Percentiles rank a stretch among this genome's conserved stretches.
phyloP scores from a whole-genome alignment of 257 asterid species.

The Osmanthus fragrans region DNA sequence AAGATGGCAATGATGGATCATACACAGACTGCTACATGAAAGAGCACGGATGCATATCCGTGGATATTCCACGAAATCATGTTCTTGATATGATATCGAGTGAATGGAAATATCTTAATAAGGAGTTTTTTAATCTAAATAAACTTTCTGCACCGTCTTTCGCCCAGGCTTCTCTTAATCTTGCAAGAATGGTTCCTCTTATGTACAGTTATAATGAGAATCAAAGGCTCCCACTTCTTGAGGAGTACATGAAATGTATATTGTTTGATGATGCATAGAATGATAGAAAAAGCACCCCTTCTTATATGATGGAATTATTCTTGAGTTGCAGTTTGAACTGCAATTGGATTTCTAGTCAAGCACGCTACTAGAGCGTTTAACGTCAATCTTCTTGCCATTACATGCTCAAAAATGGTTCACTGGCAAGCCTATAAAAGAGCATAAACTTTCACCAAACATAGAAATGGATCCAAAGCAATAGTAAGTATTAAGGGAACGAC shows the following conservation, averaged over 20 bases:
- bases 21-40: constrained; percentile 33
- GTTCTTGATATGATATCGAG: constrained; percentile 21
- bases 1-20: constrained; percentile 40
- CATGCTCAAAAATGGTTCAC: not conserved
- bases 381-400: not conserved
- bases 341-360: not conserved
- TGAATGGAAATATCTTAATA: constrained; percentile 40
- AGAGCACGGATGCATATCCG: constrained; percentile 15
- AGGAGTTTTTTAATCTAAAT: constrained; percentile 25
- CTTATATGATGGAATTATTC: not conserved
- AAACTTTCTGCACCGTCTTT: constrained; percentile 8
- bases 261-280: not conserved
- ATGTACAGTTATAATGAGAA: constrained; percentile 35
- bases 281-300: not conserved
- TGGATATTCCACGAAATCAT: constrained; percentile 21
- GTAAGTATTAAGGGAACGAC: not conserved
- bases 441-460: not conserved
- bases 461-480: not conserved
- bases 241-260: constrained; percentile 20
- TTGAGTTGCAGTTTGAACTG: not conserved
- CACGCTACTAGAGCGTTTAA: not conserved
- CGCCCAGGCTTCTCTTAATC: constrained; percentile 38
- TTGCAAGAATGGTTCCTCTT: constrained; percentile 38
- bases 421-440: not conserved
- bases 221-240: constrained; percentile 27